These are phyloP conservation scores for Elaeis guineensis DNA, from an alignment of 176 grass and related monocot genomes.

Conservation along the genomic window DNA sequence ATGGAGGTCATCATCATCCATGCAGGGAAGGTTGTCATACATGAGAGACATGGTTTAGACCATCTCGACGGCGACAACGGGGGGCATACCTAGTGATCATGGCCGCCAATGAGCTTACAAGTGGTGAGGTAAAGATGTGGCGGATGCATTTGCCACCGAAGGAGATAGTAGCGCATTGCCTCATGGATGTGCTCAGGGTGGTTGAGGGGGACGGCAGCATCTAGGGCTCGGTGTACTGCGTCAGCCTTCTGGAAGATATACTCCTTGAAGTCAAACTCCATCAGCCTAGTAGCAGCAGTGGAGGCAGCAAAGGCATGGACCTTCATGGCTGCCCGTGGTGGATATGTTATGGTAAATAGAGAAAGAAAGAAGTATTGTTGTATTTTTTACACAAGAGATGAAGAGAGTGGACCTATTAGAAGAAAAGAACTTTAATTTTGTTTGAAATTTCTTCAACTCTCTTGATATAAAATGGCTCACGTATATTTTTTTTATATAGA, in stretches of 20 bases:
- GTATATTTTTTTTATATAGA: too few relatives aligned
- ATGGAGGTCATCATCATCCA: constrained; percentile 75
- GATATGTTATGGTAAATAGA: too few relatives aligned
- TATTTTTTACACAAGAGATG: too few relatives aligned
- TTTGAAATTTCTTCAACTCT: too few relatives aligned
- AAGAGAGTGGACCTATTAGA: too few relatives aligned
- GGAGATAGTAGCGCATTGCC: constrained; percentile 75
- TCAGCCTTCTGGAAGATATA: constrained; percentile 61
- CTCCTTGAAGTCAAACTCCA: constrained; percentile 51
- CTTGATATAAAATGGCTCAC: too few relatives aligned
- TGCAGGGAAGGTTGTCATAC: constrained; percentile 77
- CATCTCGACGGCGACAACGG: constrained; percentile 63
- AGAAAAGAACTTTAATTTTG: too few relatives aligned
- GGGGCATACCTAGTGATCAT: constrained; percentile 44
- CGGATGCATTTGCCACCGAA: constrained; percentile 76
- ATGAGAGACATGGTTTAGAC: constrained; percentile 88
- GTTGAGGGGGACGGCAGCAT: constrained; percentile 35
- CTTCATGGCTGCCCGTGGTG: not conserved
- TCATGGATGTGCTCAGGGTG: constrained; percentile 43
- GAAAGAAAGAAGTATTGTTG: too few relatives aligned
- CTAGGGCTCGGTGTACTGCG: constrained; percentile 46
- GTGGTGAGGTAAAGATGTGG: constrained; percentile 57
- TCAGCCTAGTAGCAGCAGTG: too few relatives aligned
- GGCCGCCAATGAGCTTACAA: constrained; percentile 43
- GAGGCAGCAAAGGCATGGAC: constrained; percentile 1